A percentile compares a stretch with the other conserved stretches of the same genome.
Conservation (phyloP, 768 basidiomycete species). For the Lactifluus hygrophoroides region DNA sequence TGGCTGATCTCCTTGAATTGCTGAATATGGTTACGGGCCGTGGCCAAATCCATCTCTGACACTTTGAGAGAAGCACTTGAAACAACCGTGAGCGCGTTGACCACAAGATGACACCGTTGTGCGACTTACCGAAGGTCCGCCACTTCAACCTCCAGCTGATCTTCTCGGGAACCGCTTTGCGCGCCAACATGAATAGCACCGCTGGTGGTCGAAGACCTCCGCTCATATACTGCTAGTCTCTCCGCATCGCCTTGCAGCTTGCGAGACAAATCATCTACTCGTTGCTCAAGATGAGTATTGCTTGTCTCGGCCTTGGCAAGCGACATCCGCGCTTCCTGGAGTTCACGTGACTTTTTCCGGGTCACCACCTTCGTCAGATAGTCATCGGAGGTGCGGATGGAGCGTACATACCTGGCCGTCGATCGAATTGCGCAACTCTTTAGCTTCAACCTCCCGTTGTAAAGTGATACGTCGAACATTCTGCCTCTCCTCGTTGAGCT, state of each 20-base stretch:
- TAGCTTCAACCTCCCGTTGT: conserved; percentile 73
- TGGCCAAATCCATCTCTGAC: conserved; percentile 64
- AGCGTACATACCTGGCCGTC: conserved; percentile 52
- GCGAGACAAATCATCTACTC: conserved; percentile 49
- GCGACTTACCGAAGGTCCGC: conserved; percentile 66
- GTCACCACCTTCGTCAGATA: background rate
- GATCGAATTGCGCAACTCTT: conserved; percentile 62
- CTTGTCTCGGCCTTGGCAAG: conserved; percentile 68
- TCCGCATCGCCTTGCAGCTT: conserved; percentile 72
- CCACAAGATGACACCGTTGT: background rate
- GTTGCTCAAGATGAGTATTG: conserved; percentile 70
- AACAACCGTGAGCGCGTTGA: background rate
- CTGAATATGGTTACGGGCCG: conserved; percentile 62
- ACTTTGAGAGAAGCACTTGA: conserved; percentile 66
- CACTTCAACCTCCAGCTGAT: conserved; percentile 76
- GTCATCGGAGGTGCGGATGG: conserved; percentile 6
- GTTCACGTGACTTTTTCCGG: conserved; percentile 44
- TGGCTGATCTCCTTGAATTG: conserved; percentile 85
- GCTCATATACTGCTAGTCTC: conserved; percentile 82
- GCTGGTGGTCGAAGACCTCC: conserved; percentile 35
- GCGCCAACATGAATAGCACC: conserved; percentile 31
- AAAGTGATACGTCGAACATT: conserved; percentile 60
- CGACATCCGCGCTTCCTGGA: conserved; percentile 59
- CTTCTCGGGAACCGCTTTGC: conserved; percentile 52
- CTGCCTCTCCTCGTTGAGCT: conserved; percentile 70